Percentiles rank a stretch among this genome's conserved stretches.
Evolutionary conservation across 1,284 basidiomycete species (phyloP).

Genomic region (Ganoderma sinense): DNA sequence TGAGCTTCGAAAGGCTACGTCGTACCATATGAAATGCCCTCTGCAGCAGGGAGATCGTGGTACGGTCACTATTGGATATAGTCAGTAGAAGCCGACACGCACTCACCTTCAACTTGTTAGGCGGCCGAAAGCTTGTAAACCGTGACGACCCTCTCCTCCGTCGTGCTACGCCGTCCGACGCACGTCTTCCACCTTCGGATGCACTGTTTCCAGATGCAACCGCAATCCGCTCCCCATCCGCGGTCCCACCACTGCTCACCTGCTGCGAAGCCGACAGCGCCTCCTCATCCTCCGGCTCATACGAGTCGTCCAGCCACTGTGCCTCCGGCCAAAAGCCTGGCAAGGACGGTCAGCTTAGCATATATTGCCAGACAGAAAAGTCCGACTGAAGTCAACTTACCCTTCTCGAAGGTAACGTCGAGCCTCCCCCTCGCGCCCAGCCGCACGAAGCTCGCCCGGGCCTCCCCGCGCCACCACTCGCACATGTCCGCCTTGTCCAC

Average conservation of each 20-base stretch:
- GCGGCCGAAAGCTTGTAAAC: not conserved
- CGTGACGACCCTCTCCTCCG: not conserved
- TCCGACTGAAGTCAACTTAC: too few species aligned
- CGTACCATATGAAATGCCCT: not conserved
- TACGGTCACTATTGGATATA: not conserved
- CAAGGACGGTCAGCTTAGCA: not conserved
- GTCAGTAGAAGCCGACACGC: not conserved
- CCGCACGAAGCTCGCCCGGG: not conserved
- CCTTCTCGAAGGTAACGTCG: not conserved
- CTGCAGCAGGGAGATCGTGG: not conserved
- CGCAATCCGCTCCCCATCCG: not conserved
- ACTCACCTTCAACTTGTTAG: not conserved
- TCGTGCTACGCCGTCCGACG: not conserved
- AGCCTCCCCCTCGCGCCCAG: not conserved
- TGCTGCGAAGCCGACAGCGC: too few species aligned
- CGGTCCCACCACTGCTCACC: too few species aligned
- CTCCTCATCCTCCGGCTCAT: too few species aligned
- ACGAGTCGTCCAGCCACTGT: not conserved
- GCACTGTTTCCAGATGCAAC: not conserved
- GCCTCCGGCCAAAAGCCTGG: conserved; percentile 1
- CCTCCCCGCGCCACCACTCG: conserved; percentile 1
- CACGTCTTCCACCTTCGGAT: not conserved
- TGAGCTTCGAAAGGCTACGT: not conserved
- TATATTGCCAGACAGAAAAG: too few species aligned
- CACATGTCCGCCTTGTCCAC: not conserved